Evolutionary conservation across 2,329 filamentous ascomycete genomes (phyloP).

Genomic region (Calcarisporium arbuscula): DNA sequence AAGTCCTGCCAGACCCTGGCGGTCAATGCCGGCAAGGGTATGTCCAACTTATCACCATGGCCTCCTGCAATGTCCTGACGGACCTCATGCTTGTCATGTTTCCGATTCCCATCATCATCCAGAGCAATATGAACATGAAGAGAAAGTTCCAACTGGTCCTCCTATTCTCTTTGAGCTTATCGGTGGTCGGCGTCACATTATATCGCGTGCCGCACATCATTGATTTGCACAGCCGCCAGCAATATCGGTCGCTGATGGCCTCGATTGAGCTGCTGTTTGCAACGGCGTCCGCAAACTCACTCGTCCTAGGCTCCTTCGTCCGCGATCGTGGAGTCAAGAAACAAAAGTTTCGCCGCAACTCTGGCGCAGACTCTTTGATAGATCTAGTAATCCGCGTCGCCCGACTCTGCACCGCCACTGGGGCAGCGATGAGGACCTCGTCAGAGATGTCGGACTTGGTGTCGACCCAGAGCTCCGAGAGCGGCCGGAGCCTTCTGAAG

Average conservation of each 20-base stretch:
- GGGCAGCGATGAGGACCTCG: slow-evolving; percentile 89
- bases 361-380: slow-evolving; percentile 59
- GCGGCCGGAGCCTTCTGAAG: slow-evolving; percentile 17
- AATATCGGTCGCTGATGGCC: slow-evolving; percentile 81
- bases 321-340: slow-evolving; percentile 89
- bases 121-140: slow-evolving; percentile 67
- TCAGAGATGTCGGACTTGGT: slow-evolving; percentile 70
- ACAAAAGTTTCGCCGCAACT: slow-evolving; percentile 66
- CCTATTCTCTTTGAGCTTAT: slow-evolving; percentile 78
- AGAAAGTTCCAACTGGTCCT: slow-evolving; percentile 73
- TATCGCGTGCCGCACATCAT: slow-evolving; percentile 81
- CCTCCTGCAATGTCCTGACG: slow-evolving; percentile 79
- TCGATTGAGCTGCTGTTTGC: slow-evolving; percentile 88
- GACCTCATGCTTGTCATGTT: slow-evolving; percentile 84
- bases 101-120: slow-evolving; percentile 80
- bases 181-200: slow-evolving; percentile 71
- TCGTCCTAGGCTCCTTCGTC: slow-evolving; percentile 89
- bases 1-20: slow-evolving; percentile 79
- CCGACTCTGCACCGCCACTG: slow-evolving; percentile 58
- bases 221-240: slow-evolving; percentile 63
- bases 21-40: slow-evolving; percentile 80
- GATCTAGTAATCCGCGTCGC: slow-evolving; percentile 32
- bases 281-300: slow-evolving; percentile 76
- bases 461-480: slow-evolving; percentile 47
- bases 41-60: slow-evolving; percentile 83